Evolutionary conservation across 1,284 basidiomycete genomes (phyloP), one percentile per base, ranked within the genome.

Genomic region (Pisolithus thermaeus): DNA sequence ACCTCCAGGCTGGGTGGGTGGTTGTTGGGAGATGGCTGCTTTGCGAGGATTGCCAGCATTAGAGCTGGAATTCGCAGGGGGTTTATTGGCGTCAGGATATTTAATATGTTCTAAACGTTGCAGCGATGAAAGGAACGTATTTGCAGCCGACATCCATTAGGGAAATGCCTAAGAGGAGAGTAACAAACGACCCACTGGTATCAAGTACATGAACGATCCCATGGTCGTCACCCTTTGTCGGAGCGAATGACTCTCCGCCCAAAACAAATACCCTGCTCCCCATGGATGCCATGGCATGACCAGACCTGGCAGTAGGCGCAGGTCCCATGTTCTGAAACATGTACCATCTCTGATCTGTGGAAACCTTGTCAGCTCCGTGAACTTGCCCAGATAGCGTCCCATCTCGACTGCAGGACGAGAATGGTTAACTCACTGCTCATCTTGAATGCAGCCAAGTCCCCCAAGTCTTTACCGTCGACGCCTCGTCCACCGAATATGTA

Each of bases 251-350:
- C 70, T 99, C 97, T 32, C 97, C 96, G 40, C 96, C 96, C 11
- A 98, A 79, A 2, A 98, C 93, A 59, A 92, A 90, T 9, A 99
- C 89, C 62, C 88, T 86, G 49, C 87, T 81, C 48, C 92, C 90
- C 64, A 87, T 87, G 11, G 90, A 85, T 5, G 95, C 90, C 90
- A 98, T 94, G 20, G 92, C 90, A 70, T 99, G 96, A 3, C 96
- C 96, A 14, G 91, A 94, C 48, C 96, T 81, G 12, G 92, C 91
- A 50, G 79, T 85, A 2, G 96, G 96, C 7, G 91, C 81, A 11
- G 94, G 94, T 3, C 96, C 96, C 96, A 98, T 98, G 68, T 97
- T 97, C 69, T 97, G 94, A 74, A 99, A 98, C 92, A 96, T 98
- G 73, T 95, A 99, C 96, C 96, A 98, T 60, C 83, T 74, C 59